These are phyloP conservation scores for Lotus japonicus DNA, from an alignment of 306 rosid genomes.

Conservation along the genomic window DNA sequence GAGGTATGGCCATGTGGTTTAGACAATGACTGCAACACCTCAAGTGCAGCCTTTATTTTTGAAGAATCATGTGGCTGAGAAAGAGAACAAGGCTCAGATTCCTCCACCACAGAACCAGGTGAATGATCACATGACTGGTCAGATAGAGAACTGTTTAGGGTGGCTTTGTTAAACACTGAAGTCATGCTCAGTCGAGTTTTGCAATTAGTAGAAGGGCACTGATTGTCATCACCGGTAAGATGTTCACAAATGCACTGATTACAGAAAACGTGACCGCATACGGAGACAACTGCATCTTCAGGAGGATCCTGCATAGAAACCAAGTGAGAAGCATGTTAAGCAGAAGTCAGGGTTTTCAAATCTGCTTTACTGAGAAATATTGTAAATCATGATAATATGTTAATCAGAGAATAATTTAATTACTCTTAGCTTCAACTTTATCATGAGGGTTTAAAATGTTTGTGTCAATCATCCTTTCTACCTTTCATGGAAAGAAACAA, in stretches of 20 bases:
- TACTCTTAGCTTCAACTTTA: not conserved
- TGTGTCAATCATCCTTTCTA: not conserved
- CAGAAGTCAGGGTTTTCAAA: not conserved
- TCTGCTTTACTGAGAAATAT: not conserved
- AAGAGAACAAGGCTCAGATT: constrained; percentile 46
- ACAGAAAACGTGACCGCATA: constrained; percentile 96
- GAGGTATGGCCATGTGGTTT: constrained; percentile 38
- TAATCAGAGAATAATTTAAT: not conserved
- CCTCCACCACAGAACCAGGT: constrained; percentile 43
- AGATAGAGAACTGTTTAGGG: constrained; percentile 47
- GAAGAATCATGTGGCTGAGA: constrained; percentile 51
- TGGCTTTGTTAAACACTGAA: constrained; percentile 59
- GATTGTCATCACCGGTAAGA: constrained; percentile 70
- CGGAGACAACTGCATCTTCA: constrained; percentile 93
- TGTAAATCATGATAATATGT: not conserved
- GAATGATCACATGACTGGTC: constrained; percentile 42
- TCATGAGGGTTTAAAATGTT: not conserved
- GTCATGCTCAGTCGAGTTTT: constrained; percentile 51
- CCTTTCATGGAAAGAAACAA: not conserved
- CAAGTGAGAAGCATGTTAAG: not conserved
- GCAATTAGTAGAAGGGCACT: constrained; percentile 71
- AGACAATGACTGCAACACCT: constrained; percentile 59
- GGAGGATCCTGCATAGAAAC: constrained; percentile 70
- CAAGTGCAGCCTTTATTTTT: constrained; percentile 94
- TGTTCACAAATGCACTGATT: constrained; percentile 85